These are phyloP conservation scores for Leucosporidium scottii DNA, from an alignment of 768 basidiomycete species.

Conservation along the genomic window DNA sequence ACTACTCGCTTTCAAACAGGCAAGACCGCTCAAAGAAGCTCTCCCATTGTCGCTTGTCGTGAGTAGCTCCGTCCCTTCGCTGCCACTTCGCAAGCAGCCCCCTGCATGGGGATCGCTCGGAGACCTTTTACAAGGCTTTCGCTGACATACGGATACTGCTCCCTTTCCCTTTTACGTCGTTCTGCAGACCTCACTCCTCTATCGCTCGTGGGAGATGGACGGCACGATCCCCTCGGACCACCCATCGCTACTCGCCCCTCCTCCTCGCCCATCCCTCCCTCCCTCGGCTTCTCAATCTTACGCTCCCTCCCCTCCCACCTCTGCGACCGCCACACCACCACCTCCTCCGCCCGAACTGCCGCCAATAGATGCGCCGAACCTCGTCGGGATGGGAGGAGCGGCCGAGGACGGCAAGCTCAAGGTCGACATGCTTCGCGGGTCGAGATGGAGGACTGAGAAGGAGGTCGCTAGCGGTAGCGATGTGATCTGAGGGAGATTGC, in stretches of 20 bases:
- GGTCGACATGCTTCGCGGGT: background rate
- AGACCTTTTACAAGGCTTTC: no score
- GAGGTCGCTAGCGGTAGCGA: background rate
- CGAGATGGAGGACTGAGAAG: conserved; percentile 2
- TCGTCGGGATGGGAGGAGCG: background rate
- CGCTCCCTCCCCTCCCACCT: background rate
- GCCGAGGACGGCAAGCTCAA: background rate
- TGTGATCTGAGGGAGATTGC: background rate
- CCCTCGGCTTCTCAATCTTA: background rate
- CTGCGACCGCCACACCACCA: background rate
- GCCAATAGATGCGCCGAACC: background rate
- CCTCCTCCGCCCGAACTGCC: background rate
- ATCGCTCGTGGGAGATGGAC: background rate
- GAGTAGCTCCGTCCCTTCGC: background rate
- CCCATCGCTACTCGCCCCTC: background rate
- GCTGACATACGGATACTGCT: background rate
- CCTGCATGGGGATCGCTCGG: no score
- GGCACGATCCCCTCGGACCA: background rate
- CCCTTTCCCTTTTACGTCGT: no score
- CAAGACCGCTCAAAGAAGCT: background rate
- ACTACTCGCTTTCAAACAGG: conserved; percentile 1
- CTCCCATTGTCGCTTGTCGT: conserved; percentile 2
- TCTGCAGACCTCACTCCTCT: background rate
- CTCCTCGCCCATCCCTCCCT: background rate
- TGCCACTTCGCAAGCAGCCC: no score